Conservation (phyloP, 352 stramenopile species). For the Phytophthora niederhauseri region DNA sequence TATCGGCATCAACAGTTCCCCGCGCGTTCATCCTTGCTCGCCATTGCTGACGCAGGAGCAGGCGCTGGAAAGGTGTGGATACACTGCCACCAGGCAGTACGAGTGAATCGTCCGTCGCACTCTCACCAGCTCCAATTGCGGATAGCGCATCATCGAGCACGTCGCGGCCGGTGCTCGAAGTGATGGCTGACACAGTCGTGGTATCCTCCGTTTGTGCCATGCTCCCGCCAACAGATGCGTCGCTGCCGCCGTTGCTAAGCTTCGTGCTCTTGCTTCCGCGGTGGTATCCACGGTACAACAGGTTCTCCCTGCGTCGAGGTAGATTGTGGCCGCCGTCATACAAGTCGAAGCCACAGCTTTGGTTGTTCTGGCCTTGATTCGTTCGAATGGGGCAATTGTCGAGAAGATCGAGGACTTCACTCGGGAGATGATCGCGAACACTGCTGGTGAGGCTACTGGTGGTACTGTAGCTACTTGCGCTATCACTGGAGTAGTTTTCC, state of each 20-base stretch:
- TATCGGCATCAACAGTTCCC: neutral
- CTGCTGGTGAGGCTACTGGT: slow-evolving; percentile 1
- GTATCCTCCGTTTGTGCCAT: neutral
- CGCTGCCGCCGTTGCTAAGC: neutral
- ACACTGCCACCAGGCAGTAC: neutral
- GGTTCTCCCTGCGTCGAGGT: neutral
- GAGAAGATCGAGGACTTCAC: neutral
- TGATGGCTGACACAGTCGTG: neutral
- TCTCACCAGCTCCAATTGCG: neutral
- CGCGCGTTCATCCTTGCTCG: neutral
- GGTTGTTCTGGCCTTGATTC: neutral
- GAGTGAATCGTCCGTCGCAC: neutral
- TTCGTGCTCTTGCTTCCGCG: neutral
- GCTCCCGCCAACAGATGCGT: neutral
- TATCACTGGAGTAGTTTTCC: slow-evolving; percentile 1
- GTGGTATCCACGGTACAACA: neutral
- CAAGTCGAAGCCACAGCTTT: neutral
- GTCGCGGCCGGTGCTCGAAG: neutral
- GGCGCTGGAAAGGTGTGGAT: slow-evolving; percentile 6
- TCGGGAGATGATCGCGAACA: neutral
- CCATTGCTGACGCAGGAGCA: slow-evolving; percentile 1
- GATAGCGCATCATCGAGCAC: neutral
- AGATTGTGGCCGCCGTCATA: neutral
- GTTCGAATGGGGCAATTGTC: slow-evolving; percentile 1
- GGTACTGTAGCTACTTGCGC: neutral